Conservation (phyloP, 768 basidiomycete genomes). For the Psilocybe azurescens region DNA sequence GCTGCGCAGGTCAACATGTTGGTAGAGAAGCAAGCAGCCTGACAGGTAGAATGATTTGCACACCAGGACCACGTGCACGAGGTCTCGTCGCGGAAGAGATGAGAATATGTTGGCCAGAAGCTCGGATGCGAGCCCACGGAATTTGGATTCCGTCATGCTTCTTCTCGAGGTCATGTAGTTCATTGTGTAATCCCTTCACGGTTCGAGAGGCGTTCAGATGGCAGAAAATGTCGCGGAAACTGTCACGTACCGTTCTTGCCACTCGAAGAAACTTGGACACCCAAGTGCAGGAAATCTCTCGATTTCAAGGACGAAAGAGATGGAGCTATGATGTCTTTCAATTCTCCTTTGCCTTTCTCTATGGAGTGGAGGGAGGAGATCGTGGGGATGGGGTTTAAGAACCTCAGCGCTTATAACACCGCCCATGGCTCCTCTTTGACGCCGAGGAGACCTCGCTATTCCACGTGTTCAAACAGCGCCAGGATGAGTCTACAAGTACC, state of each 20-base stretch:
- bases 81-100: slow-evolving; percentile 10
- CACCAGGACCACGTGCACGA: slow-evolving; percentile 12
- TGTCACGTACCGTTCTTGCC: neutral
- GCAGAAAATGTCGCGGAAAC: neutral
- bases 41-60: slow-evolving; percentile 13
- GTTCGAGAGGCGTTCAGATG: neutral
- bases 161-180: neutral
- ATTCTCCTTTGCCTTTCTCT: no score
- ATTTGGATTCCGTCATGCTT: neutral
- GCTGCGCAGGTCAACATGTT: slow-evolving; percentile 15
- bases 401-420: slow-evolving; percentile 9
- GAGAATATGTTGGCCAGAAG: slow-evolving; percentile 19
- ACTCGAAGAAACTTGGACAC: neutral
- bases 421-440: slow-evolving; percentile 18
- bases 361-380: neutral
- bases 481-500: neutral
- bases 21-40: slow-evolving; percentile 17
- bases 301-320: neutral
- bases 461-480: slow-evolving; percentile 11
- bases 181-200: neutral
- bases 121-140: slow-evolving; percentile 15
- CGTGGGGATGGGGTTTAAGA: slow-evolving; percentile 5
- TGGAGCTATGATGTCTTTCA: neutral
- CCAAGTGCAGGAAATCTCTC: neutral
- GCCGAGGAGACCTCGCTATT: slow-evolving; percentile 7